Conservation (phyloP, 2,329 filamentous ascomycete species). For the Colletotrichum magnum region DNA sequence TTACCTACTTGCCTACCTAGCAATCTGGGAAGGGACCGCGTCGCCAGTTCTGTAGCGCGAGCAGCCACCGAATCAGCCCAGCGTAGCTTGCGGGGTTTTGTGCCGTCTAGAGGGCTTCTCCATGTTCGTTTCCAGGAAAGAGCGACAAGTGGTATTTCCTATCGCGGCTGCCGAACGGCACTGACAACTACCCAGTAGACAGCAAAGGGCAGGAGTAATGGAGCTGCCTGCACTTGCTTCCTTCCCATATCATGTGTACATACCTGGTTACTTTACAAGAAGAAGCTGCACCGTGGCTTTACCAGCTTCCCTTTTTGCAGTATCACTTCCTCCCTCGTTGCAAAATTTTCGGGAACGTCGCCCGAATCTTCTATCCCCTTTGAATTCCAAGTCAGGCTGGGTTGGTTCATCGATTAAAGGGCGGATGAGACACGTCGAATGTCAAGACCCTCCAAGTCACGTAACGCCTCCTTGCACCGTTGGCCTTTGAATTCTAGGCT, state of each 20-base stretch:
- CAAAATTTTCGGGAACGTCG: background rate
- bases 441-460: slow-evolving; percentile 24
- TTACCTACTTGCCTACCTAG: background rate
- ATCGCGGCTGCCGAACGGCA: background rate
- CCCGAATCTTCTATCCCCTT: background rate
- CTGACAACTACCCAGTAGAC: background rate
- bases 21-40: background rate
- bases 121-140: slow-evolving; percentile 19
- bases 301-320: background rate
- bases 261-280: background rate
- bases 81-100: background rate
- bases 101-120: background rate
- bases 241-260: no score
- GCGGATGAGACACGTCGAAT: slow-evolving; percentile 33
- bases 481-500: slow-evolving; percentile 14
- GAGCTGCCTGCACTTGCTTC: background rate
- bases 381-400: slow-evolving; percentile 3
- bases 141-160: background rate
- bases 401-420: slow-evolving; percentile 6
- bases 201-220: background rate
- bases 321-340: background rate
- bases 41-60: slow-evolving; percentile 11
- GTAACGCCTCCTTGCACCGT: slow-evolving; percentile 27
- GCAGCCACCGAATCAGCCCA: slow-evolving; percentile 5
- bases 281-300: background rate